These are phyloP conservation scores for Penicillium hesseltinei DNA, from an alignment of 2,329 filamentous ascomycete genomes.

Conservation along the genomic window DNA sequence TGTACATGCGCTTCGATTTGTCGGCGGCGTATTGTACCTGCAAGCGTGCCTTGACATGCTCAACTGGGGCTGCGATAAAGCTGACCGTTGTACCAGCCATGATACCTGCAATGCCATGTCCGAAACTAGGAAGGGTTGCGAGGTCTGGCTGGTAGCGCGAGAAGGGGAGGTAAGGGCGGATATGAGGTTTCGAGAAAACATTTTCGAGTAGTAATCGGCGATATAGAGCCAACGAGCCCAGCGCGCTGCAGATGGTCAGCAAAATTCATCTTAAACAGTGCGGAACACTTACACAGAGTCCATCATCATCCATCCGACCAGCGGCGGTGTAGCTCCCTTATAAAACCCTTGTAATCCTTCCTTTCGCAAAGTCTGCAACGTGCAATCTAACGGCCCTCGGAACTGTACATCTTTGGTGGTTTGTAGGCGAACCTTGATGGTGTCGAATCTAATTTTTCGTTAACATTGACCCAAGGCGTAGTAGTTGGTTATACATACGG, in stretches of 20 bases:
- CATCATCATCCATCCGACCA: constrained; percentile 99
- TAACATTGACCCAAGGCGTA: neutral
- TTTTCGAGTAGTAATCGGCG: constrained; percentile 77
- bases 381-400: constrained; percentile 79
- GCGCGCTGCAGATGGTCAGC: constrained; percentile 57
- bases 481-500: constrained; percentile 45
- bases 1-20: constrained; percentile 76
- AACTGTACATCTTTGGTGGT: constrained; percentile 78
- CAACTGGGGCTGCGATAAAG: constrained; percentile 88
- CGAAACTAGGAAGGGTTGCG: constrained; percentile 66
- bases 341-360: constrained; percentile 85
- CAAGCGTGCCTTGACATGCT: constrained; percentile 90
- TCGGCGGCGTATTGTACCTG: constrained; percentile 88
- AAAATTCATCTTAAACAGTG: neutral
- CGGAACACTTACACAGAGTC: constrained; percentile 60
- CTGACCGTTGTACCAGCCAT: constrained; percentile 86
- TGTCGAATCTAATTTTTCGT: constrained; percentile 68
- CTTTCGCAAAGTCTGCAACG: constrained; percentile 77
- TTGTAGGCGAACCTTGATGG: constrained; percentile 92
- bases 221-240: constrained; percentile 88
- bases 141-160: constrained; percentile 34
- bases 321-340: constrained; percentile 87
- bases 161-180: constrained; percentile 40
- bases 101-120: constrained; percentile 84
- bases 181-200: constrained; percentile 62